These are phyloP conservation scores for Gastrodia elata DNA, from an alignment of 106 monocot species.

Conservation along the genomic window DNA sequence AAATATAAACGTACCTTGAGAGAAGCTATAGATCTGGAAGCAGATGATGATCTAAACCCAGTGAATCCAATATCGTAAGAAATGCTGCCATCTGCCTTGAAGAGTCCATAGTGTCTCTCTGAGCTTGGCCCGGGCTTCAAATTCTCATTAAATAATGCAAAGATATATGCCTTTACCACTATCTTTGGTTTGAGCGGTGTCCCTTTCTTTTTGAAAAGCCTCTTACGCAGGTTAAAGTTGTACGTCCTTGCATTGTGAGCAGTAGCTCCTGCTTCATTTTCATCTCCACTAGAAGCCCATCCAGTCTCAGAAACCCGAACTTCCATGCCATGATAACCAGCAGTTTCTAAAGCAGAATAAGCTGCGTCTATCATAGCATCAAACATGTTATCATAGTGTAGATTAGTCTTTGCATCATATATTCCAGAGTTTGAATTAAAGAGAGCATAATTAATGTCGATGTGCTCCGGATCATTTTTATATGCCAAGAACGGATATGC, in stretches of 20 bases:
- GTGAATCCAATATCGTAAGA: conserved; percentile 62
- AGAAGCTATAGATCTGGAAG: conserved; percentile 20
- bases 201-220: conserved; percentile 64
- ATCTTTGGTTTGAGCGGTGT: conserved; percentile 57
- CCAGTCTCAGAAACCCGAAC: conserved; percentile 73
- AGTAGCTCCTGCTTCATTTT: conserved; percentile 48
- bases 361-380: conserved; percentile 76
- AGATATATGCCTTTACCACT: conserved; percentile 52
- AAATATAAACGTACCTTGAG: conserved; percentile 18
- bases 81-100: conserved; percentile 73
- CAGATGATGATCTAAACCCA: conserved; percentile 38
- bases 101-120: conserved; percentile 66
- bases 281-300: conserved; percentile 67
- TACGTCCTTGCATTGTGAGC: conserved; percentile 58
- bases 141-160: conserved; percentile 81
- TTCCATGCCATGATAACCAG: conserved; percentile 59
- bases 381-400: conserved; percentile 88
- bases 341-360: conserved; percentile 55
- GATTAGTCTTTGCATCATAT: conserved; percentile 46
- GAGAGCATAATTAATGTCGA: conserved; percentile 70
- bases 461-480: conserved; percentile 49
- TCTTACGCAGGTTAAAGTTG: conserved; percentile 55
- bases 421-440: conserved; percentile 59
- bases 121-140: conserved; percentile 54
- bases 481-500: conserved; percentile 73